phyloP scores from a whole-genome alignment of 768 basidiomycete species.

The Chiua virens region DNA sequence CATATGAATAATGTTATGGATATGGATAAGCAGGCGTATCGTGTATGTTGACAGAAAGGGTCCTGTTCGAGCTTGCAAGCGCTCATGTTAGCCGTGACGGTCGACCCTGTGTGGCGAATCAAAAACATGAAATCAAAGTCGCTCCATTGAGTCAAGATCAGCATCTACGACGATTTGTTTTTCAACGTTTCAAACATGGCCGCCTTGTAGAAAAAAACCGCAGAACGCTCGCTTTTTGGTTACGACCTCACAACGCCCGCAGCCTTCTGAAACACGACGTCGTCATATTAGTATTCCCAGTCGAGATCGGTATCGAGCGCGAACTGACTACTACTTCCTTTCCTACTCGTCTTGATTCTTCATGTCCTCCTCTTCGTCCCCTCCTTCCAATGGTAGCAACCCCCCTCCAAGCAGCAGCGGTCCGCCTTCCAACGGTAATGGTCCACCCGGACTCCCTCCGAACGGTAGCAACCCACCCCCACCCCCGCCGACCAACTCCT shows the following conservation, averaged over 20 bases:
- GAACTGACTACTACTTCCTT: neutral
- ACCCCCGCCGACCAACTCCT: neutral
- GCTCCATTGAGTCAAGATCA: neutral
- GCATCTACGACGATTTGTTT: neutral
- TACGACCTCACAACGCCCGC: conserved; percentile 6
- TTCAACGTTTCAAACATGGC: neutral
- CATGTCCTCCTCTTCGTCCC: conserved; percentile 14
- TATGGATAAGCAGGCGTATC: neutral
- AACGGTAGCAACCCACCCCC: neutral
- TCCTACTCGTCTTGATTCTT: neutral
- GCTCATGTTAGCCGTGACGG: too few species aligned
- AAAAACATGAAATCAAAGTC: neutral
- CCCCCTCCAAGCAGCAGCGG: neutral
- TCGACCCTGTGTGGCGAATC: too few species aligned
- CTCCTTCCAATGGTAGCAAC: neutral
- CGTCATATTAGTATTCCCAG: neutral
- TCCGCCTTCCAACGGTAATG: neutral
- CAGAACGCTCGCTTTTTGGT: conserved; percentile 8
- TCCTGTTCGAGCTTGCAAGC: neutral
- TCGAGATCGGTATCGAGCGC: conserved; percentile 7
- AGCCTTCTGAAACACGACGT: conserved; percentile 16
- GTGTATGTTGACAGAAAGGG: neutral
- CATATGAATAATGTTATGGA: neutral
- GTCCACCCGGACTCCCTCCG: neutral
- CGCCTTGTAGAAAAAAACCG: neutral